Evolutionary conservation across 2,329 filamentous ascomycete genomes (phyloP), one percentile per base, ranked within the genome.

Genomic region (Penicillium concentricum): DNA sequence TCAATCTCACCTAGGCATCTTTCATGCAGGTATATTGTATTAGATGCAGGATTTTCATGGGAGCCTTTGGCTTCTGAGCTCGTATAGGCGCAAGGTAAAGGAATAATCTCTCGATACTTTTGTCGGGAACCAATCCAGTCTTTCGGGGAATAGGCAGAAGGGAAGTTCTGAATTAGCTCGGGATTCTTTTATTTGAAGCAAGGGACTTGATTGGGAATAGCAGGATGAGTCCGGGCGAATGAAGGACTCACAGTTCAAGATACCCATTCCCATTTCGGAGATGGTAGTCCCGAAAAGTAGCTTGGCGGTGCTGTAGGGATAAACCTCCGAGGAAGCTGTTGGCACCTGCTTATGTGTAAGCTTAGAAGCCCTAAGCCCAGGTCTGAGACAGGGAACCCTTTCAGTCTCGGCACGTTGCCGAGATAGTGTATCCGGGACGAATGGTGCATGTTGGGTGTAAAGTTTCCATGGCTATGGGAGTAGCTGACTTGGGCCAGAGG

Each of bases 191-290:
- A 38, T 30, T 35, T 41, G 12, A 52, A 47, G 22, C 18, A 54
- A 30, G 43, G 15, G 13, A 32, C 34, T 38, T 46, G 37, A 51
- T 61, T 26, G 34, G 50, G 50, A 28, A 51, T 8, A 39, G 20
- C 16, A 24, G 12, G 34, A 24, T 9, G 26, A 46, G 34, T 41
- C 28, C 28, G 22, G 15, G 20, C n/a, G 20, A 56, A 32, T 16
- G 28, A 60, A 45, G 22, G 22, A 43, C 10, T 44, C 26, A 50
- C 18, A 22, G n/a, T 30, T 55, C 44, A 47, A 49, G 54, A 49
- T 10, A 32, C 28, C 12, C 26, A 50, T 45, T 32, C 42, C 47
- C 5, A 61, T 53, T 24, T 60, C 59, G 58, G 62, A 44, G 57
- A 51, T n/a, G 30, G 57, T 37, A 58, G 18, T 46, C 44, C 58